These are phyloP conservation scores for Pulveroboletus sp. DNA, from an alignment of 768 basidiomycete genomes.

Conservation along the genomic window DNA sequence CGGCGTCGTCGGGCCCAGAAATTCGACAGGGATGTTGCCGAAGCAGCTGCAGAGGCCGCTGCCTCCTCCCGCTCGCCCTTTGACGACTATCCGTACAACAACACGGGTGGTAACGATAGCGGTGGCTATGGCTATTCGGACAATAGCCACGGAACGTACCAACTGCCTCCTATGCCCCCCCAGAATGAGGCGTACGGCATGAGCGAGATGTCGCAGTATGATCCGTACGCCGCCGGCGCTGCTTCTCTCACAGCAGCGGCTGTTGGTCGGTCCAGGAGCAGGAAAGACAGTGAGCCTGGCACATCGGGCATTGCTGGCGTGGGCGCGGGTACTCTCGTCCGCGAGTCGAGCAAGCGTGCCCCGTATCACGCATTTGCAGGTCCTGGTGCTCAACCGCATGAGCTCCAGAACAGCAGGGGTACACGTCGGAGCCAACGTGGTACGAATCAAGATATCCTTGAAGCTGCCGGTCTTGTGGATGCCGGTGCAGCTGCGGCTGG, in stretches of 20 bases:
- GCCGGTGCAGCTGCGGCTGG: constrained; percentile 1
- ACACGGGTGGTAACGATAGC: constrained; percentile 17
- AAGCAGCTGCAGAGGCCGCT: constrained; percentile 62
- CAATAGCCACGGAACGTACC: constrained; percentile 54
- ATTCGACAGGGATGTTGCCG: constrained; percentile 71
- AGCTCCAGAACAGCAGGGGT: constrained; percentile 8
- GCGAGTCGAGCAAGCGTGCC: constrained; percentile 25
- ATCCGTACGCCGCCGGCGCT: constrained; percentile 30
- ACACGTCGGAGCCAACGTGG: constrained; percentile 20
- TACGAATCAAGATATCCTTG: constrained; percentile 24
- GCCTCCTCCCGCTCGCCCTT: constrained; percentile 48
- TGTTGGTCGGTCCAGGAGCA: constrained; percentile 18
- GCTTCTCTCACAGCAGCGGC: constrained; percentile 21
- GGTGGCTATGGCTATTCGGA: constrained; percentile 40
- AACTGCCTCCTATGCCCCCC: constrained; percentile 40
- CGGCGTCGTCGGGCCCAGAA: constrained; percentile 59
- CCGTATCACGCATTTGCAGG: constrained; percentile 40
- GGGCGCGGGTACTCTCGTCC: constrained; percentile 30
- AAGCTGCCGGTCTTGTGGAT: constrained; percentile 25
- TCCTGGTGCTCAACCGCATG: constrained; percentile 23
- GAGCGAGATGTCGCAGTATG: constrained; percentile 42
- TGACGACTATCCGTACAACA: constrained; percentile 39
- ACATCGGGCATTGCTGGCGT: constrained; percentile 39
- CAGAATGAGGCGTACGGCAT: constrained; percentile 46
- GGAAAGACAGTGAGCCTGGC: constrained; percentile 31